A percentile compares a stretch with the other conserved stretches of the same genome.
phyloP scores from a whole-genome alignment of 2,329 filamentous ascomycete species.

The Xylariaceae sp. region DNA sequence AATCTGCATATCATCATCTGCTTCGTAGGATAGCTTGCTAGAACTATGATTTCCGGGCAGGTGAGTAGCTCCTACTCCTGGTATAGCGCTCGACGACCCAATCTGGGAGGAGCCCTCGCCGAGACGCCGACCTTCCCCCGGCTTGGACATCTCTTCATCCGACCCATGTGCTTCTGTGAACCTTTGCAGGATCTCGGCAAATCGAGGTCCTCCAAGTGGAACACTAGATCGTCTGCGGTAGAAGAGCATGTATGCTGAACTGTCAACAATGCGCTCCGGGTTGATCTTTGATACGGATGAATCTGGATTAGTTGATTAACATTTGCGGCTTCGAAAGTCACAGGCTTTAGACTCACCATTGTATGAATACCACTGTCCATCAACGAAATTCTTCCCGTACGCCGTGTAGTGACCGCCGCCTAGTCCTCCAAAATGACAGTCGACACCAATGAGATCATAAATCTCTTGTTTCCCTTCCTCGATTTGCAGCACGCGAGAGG shows the following conservation, averaged over 20 bases:
- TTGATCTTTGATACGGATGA: constrained; percentile 65
- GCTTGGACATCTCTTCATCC: constrained; percentile 42
- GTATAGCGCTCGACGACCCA: constrained; percentile 89
- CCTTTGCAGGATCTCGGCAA: constrained; percentile 65
- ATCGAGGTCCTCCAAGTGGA: constrained; percentile 74
- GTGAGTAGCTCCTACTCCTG: constrained; percentile 72
- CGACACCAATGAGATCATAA: constrained; percentile 92
- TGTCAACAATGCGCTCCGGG: constrained; percentile 61
- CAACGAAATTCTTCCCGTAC: constrained; percentile 86
- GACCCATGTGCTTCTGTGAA: constrained; percentile 48
- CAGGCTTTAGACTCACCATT: constrained; percentile 65
- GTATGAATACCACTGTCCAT: constrained; percentile 90
- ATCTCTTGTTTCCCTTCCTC: constrained; percentile 77
- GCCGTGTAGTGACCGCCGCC: constrained; percentile 97
- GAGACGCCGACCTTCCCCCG: constrained; percentile 85
- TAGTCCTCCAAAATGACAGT: constrained; percentile 91
- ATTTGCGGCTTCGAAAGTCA: neutral
- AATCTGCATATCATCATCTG: constrained; percentile 21
- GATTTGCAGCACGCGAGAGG: constrained; percentile 70
- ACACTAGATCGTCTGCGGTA: constrained; percentile 78
- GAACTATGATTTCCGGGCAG: constrained; percentile 58
- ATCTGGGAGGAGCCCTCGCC: constrained; percentile 75
- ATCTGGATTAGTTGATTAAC: constrained; percentile 56
- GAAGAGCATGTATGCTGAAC: constrained; percentile 87
- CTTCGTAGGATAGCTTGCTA: constrained; percentile 3